Base-by-base conservation (phyloP, 2,329 filamentous ascomycete genomes). In the Aureobasidium leucospermi region DNA sequence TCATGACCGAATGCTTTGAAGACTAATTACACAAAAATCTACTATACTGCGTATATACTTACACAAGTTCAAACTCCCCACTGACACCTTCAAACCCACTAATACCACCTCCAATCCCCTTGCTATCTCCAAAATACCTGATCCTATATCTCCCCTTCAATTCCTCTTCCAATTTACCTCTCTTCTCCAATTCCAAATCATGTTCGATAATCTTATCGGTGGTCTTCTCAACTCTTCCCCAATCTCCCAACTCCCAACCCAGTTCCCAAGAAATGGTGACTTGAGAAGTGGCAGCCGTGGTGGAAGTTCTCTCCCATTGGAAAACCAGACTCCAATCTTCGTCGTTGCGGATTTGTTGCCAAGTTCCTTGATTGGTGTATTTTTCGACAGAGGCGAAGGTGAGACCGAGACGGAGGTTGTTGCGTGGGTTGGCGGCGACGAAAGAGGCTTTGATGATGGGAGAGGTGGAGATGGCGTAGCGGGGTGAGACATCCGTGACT, bases 351-450 rank as follows among this genome's bases (percentile, higher is more conserved):
- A 94, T 81, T 42, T 76, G 78, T 7, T 72, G 74, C 93, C 93
- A 96, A 0, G 47, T 59, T 1, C 63, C 63, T 13, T 69, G 75
- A 65, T 74, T 59, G 69, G 68, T 41, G 49, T 83, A 78, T 67
- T 78, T 78, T 76, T 96, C 91, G 0, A 96, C 81, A 0, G 88
- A 83, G 0, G 86, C 86, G 71, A 85, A 96, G 0, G 90, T 96
- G 2, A 79, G 80, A 67, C 89, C 92, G 1, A 90, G 83, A 1
- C 85, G 83, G 32, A 96, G 82, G 64, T 96, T 88, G 71, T 96
- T 96, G 32, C 93, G 83, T 15, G 93, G 93, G 67, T 96, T 96
- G 1, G 92, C 92, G 15, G 87, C 93, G 2, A 93, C 83, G 71
- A 96, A 96, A 0, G 79, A 85, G 0, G 81, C 87, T 15, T 76